Evolutionary conservation across 1,139 yeast genomes (phyloP), one percentile per base, ranked within the genome.

Genomic region (Geotrichum aggregatum): DNA sequence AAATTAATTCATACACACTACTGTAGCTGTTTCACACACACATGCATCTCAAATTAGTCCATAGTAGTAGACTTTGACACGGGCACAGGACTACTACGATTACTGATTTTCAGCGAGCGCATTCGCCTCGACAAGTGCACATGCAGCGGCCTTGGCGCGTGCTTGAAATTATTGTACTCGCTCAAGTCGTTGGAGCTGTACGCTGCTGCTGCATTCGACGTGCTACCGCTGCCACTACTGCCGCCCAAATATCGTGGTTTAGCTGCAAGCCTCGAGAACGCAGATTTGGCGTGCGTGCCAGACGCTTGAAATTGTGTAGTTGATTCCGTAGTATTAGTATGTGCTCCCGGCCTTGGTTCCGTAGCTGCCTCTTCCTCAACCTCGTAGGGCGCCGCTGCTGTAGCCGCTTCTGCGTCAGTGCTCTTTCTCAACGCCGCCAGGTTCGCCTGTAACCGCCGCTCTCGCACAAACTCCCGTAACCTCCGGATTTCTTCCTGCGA

Each of bases 401-500:
- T 11, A 22, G 18, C 33, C 4, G 30, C 11, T 13, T 13, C 35
- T 8, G 19, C 22, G 10, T 30, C 28, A 22, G 26, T 42, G 2
- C 35, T 42, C 19, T 36, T 38, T 21, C 38, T 24, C 13, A 49
- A 40, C 1, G 52, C 48, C 10, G 48, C 52, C 3, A 49, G 26
- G 26, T 38, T 43, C n/a, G 52, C 52, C 24, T 44, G 52, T 11
- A 43, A 18, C 28, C 47, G 38, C 26, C 47, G 47, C 18, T 43
- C 47, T n/a, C 80, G 72, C 8, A 89, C 97, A 70, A 84, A 89
- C 60, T 78, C 79, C 51, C 94, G 76, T 62, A 95, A 85, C 60
- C 82, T 79, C 55, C 79, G 76, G 50, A 92, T 81, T 66, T 91
- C 96, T 44, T 82, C 88, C 63, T 89, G 96, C 2, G 89, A 81